These are phyloP conservation scores for Jimgerdemannia lactiflua DNA, from an alignment of 192 early-diverging fungal genomes.

Conservation along the genomic window DNA sequence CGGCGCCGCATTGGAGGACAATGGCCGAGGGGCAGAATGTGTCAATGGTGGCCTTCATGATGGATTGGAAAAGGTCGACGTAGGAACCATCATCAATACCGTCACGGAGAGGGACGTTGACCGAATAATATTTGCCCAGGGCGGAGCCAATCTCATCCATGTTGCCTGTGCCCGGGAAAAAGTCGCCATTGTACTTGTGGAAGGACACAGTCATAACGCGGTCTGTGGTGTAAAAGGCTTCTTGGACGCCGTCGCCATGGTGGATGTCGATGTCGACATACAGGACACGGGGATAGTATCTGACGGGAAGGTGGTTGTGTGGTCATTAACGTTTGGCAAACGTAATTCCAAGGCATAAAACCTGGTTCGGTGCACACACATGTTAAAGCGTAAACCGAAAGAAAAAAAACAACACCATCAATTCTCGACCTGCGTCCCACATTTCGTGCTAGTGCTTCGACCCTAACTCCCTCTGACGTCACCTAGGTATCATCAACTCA, in stretches of 20 bases:
- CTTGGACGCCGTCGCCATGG: constrained; percentile 98
- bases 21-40: constrained; percentile 79
- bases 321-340: not conserved
- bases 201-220: constrained; percentile 96
- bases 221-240: constrained; percentile 91
- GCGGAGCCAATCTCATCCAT: constrained; percentile 76
- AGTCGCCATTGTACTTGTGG: constrained; percentile 93
- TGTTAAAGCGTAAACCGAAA: constrained; percentile 1
- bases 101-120: constrained; percentile 89
- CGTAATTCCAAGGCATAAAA: constrained; percentile 4
- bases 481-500: constrained; percentile 18
- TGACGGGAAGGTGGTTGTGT: constrained; percentile 13
- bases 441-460: not conserved
- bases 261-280: constrained; percentile 98
- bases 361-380: not conserved
- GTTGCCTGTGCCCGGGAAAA: constrained; percentile 90
- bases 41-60: constrained; percentile 68
- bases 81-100: constrained; percentile 88
- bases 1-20: constrained; percentile 89
- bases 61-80: constrained; percentile 68
- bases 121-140: constrained; percentile 75
- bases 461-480: not conserved
- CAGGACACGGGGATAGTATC: constrained; percentile 77
- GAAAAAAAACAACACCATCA: constrained; percentile 1
- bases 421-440: not conserved